Conservation (phyloP, 148 eudicot species). For the Chenopodium suecicum region DNA sequence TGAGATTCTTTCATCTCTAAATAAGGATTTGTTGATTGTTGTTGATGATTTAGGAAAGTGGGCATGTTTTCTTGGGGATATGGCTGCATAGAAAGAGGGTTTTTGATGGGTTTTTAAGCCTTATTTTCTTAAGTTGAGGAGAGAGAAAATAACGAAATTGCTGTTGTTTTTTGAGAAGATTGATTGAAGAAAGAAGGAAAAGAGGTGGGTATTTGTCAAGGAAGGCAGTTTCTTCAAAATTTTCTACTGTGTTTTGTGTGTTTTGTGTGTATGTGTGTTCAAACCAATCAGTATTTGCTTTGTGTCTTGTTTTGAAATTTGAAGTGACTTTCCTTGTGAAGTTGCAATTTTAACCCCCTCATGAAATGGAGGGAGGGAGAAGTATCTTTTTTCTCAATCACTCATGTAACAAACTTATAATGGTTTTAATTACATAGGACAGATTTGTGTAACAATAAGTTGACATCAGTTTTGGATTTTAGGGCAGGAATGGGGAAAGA, state of each 20-base stretch:
- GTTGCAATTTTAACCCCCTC: slow-evolving; percentile 10
- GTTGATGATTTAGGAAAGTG: slow-evolving; percentile 21
- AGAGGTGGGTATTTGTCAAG: slow-evolving; percentile 21
- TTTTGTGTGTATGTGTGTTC: not conserved
- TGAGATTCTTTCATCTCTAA: slow-evolving; percentile 15
- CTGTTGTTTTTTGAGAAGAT: not conserved
- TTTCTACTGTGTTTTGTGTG: slow-evolving; percentile 8
- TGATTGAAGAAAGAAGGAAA: slow-evolving; percentile 20
- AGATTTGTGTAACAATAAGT: slow-evolving; percentile 22
- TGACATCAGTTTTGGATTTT: slow-evolving; percentile 28
- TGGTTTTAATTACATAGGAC: slow-evolving; percentile 28
- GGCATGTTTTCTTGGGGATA: slow-evolving; percentile 22
- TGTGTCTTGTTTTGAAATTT: slow-evolving; percentile 21
- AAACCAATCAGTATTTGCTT: slow-evolving; percentile 16
- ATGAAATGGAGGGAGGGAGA: not conserved
- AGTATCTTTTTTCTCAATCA: not conserved
- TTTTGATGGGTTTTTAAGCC: not conserved
- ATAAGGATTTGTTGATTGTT: slow-evolving; percentile 21
- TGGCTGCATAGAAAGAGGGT: slow-evolving; percentile 23
- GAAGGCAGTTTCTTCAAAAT: not conserved
- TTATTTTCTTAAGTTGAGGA: not conserved
- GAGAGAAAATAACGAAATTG: not conserved
- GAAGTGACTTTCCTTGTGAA: slow-evolving; percentile 20
- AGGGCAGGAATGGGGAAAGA: not conserved
- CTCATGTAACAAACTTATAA: slow-evolving; percentile 19